Percentiles rank a stretch among this genome's conserved stretches.
Evolutionary conservation across 495 filamentous ascomycete species (phyloP).

Genomic region (Penicillium longicatenatum): DNA sequence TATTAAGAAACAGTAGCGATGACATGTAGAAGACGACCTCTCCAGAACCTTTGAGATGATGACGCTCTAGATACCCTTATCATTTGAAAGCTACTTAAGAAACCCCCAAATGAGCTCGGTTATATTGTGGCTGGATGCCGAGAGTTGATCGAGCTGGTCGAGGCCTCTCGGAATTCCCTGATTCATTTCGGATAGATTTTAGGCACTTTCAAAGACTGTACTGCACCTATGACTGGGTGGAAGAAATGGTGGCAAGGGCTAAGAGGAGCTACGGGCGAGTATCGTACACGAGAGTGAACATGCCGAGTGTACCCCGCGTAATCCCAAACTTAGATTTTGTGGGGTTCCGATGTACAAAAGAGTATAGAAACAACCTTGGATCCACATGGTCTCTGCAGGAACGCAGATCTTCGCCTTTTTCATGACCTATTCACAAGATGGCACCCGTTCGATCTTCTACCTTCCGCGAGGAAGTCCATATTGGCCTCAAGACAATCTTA

Average conservation of each 20-base stretch:
- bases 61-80: neutral
- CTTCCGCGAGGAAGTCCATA: neutral
- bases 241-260: neutral
- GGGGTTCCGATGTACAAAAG: neutral
- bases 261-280: neutral
- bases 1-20: neutral
- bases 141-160: neutral
- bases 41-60: neutral
- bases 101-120: neutral
- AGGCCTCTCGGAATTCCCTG: neutral
- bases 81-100: neutral
- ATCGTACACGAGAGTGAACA: neutral
- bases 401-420: neutral
- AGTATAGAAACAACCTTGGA: neutral
- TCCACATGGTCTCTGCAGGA: neutral
- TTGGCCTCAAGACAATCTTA: neutral
- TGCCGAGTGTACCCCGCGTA: neutral
- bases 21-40: neutral
- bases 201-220: neutral
- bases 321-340: neutral
- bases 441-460: neutral
- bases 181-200: neutral
- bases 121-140: neutral
- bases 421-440: neutral
- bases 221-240: neutral